phyloP scores from a whole-genome alignment of 1,139 yeast species.

The Blastobotrys ciferrii region DNA sequence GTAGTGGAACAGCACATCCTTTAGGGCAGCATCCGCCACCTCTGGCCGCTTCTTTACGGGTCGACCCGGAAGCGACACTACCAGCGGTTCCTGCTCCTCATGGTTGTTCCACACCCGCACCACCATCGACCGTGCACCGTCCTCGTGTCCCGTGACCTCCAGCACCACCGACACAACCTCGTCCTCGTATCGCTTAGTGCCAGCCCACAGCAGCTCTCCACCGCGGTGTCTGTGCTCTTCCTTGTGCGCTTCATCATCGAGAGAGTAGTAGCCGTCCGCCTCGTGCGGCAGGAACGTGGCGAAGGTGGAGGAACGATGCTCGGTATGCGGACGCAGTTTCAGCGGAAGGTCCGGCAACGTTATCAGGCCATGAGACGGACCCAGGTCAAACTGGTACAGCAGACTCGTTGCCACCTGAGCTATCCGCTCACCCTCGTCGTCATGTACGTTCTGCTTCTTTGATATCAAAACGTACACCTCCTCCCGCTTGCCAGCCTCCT shows the following conservation, averaged over 20 bases:
- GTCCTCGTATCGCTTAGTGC: conserved; percentile 1
- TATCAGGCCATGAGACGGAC: conserved; percentile 16
- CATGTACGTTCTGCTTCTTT: conserved; percentile 17
- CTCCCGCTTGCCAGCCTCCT: conserved; percentile 4
- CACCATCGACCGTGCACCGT: background rate
- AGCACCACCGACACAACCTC: conserved; percentile 3
- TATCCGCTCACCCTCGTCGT: conserved; percentile 11
- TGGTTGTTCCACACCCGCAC: background rate
- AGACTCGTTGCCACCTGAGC: conserved; percentile 23
- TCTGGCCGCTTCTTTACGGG: background rate
- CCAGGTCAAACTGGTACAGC: conserved; percentile 23
- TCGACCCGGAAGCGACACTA: background rate
- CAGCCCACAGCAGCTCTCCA: conserved; percentile 1
- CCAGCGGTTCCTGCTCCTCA: background rate
- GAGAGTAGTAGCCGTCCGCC: conserved; percentile 19
- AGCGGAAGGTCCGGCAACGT: conserved; percentile 26
- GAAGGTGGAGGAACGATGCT: conserved; percentile 20
- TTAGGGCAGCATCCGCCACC: conserved; percentile 11
- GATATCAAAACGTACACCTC: conserved; percentile 6
- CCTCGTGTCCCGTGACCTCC: background rate
- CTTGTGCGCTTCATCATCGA: background rate
- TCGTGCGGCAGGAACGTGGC: conserved; percentile 24
- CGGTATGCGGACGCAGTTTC: conserved; percentile 22
- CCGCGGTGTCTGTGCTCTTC: too few relatives aligned
- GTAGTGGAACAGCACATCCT: conserved; percentile 22